A percentile compares a stretch with the other conserved stretches of the same genome.
phyloP scores from a whole-genome alignment of 106 monocot species.

The Dendrobium nobile region DNA sequence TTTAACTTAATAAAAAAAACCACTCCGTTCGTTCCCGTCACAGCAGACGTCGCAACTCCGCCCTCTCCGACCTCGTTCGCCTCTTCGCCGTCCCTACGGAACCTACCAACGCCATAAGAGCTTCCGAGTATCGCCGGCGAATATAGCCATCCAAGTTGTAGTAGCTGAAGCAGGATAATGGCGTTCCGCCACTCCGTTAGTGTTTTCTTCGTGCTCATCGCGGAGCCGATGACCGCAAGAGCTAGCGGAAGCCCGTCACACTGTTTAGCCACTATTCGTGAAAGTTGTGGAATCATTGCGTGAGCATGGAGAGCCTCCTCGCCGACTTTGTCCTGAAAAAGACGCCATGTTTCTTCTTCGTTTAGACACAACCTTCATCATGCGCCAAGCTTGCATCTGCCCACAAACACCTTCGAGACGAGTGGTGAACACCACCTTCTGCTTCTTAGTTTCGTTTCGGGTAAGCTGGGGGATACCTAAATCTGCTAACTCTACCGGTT shows the following conservation, averaged over 20 bases:
- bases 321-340: slow-evolving; percentile 22
- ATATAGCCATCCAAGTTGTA: not conserved
- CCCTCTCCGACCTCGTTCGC: too few species aligned
- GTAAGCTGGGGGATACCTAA: slow-evolving; percentile 11
- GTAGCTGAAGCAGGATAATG: not conserved
- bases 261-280: slow-evolving; percentile 7
- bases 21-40: too few species aligned
- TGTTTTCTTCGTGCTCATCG: slow-evolving; percentile 18
- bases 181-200: slow-evolving; percentile 6
- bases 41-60: too few species aligned
- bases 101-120: too few species aligned
- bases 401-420: slow-evolving; percentile 15
- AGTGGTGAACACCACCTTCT: slow-evolving; percentile 31
- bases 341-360: too few species aligned
- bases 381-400: slow-evolving; percentile 12
- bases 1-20: too few species aligned
- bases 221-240: slow-evolving; percentile 12
- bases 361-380: slow-evolving; percentile 20
- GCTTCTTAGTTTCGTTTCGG: not conserved
- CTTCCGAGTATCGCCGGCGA: too few species aligned
- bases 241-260: slow-evolving; percentile 36
- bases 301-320: slow-evolving; percentile 3
- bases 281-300: slow-evolving; percentile 7
- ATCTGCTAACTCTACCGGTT: slow-evolving; percentile 10
- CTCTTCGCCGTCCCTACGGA: too few species aligned